Evolutionary conservation across 257 asterid genomes (phyloP).

Genomic region (Solanum virginianum): DNA sequence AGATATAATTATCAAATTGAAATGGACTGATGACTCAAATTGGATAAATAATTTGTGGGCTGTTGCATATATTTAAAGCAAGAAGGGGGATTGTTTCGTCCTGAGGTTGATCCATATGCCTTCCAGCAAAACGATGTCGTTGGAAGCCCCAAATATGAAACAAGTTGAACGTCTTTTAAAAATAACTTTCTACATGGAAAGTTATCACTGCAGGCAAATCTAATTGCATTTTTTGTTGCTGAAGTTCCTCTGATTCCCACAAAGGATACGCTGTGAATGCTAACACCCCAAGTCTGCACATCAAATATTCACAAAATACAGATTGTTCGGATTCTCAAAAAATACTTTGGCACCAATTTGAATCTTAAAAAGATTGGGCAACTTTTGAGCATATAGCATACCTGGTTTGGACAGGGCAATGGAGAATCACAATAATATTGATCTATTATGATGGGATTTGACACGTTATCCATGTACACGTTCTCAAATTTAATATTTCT

Average conservation of each 20-base stretch:
- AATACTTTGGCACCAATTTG: no score
- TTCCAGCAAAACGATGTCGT: slow-evolving; percentile 66
- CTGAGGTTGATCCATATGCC: slow-evolving; percentile 51
- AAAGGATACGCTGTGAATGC: slow-evolving; percentile 28
- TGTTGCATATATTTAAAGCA: slow-evolving; percentile 34
- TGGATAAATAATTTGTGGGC: background rate
- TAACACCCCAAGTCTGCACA: slow-evolving; percentile 56
- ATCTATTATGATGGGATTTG: slow-evolving; percentile 76
- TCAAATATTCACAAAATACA: background rate
- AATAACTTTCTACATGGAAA: slow-evolving; percentile 46
- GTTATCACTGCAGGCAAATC: slow-evolving; percentile 57
- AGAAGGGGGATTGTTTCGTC: slow-evolving; percentile 36
- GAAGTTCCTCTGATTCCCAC: slow-evolving; percentile 54
- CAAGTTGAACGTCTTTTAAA: slow-evolving; percentile 42
- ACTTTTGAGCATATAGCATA: background rate
- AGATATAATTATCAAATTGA: background rate
- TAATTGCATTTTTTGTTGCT: slow-evolving; percentile 50
- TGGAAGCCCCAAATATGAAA: slow-evolving; percentile 14
- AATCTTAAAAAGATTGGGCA: no score
- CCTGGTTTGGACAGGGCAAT: slow-evolving; percentile 60
- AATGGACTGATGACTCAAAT: background rate
- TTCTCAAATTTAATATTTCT: slow-evolving; percentile 51
- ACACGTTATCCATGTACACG: slow-evolving; percentile 61
- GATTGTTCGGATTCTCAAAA: no score
- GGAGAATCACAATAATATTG: slow-evolving; percentile 78